A percentile compares a stretch with the other conserved stretches of the same genome.
Evolutionary conservation across 108 stramenopile genomes (phyloP).

Genomic region (Discostella stelligeroides): DNA sequence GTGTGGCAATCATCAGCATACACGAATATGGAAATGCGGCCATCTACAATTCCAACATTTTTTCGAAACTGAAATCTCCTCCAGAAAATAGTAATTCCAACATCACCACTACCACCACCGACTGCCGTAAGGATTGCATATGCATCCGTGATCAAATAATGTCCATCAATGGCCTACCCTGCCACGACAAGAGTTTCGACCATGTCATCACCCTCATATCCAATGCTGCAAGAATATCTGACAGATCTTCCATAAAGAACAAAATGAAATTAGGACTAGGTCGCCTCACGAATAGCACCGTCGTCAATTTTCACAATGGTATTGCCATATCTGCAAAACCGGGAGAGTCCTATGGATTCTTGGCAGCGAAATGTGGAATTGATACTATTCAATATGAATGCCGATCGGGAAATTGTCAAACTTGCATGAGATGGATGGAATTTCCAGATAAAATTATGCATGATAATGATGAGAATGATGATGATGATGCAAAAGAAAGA

Average conservation of each 20-base stretch:
- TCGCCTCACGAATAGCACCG: constrained; percentile 26
- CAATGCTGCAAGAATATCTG: too few relatives aligned
- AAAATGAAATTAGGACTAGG: constrained; percentile 26
- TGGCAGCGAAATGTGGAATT: constrained; percentile 33
- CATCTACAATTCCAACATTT: constrained; percentile 19
- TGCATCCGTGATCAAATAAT: constrained; percentile 40
- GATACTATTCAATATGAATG: constrained; percentile 31
- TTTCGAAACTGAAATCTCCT: constrained; percentile 22
- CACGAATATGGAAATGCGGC: constrained; percentile 24
- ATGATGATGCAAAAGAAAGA: constrained; percentile 4
- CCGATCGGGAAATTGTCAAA: constrained; percentile 34
- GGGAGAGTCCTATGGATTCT: constrained; percentile 44
- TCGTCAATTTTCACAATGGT: constrained; percentile 26
- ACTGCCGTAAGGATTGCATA: constrained; percentile 22
- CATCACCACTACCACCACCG: neutral
- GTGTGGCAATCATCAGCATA: constrained; percentile 32
- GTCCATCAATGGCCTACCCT: constrained; percentile 27
- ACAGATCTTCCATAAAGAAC: too few relatives aligned
- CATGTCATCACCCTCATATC: constrained; percentile 20
- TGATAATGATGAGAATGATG: neutral
- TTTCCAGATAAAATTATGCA: constrained; percentile 34
- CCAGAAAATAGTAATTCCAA: neutral
- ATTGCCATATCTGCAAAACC: constrained; percentile 33
- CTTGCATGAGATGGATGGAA: constrained; percentile 24
- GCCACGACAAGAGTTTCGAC: constrained; percentile 42